Base-by-base conservation (phyloP, 768 basidiomycete genomes). In the Tylopilus sp. region DNA sequence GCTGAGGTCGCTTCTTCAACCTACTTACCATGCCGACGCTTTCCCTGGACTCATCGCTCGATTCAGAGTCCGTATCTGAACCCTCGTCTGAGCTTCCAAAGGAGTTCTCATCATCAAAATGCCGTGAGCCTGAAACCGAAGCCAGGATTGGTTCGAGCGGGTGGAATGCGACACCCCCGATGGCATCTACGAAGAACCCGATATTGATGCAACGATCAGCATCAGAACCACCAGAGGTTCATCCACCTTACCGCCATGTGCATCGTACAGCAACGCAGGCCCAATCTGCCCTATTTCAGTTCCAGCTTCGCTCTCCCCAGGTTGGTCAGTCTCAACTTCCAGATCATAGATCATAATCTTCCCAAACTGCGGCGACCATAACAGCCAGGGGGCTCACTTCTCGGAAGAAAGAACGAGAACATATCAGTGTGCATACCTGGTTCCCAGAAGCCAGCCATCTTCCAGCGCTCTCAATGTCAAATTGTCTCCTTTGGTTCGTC, bases 401-500 rank as follows among this genome's bases (percentile, higher is more conserved):
- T 30, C 12, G 29, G 29, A 30, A 30, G n/a, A 12, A 19, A 37
- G 36, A 19, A n/a, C 12, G n/a, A n/a, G n/a, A n/a, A n/a, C n/a
- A n/a, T n/a, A n/a, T n/a, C 6, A 11, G 37, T 22, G 8, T 22
- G 52, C 81, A 36, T 47, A 86, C 91, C 75, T 86, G 80, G 65
- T 85, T 83, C 1, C 92, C 92, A 2, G 78, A 71, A 24, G 76
- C 78, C 33, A 95, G 60, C 70, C 79, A 83, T 42, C 72, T 74
- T 1, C 93, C 92, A 34, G 76, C 73, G 12, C 76, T 49, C 62
- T 95, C 91, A 1, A 95, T 64, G 58, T 90, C 90, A 61, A 96
- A 95, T n/a, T 72, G 67, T 24, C 85, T 72, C 56, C 81, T 81
- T 68, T 97, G 95, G 63, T 95, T 94, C 21, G 88, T 87, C 42